Percentiles rank a stretch among this genome's conserved stretches.
These are phyloP conservation scores for Prototheca wickerhamii DNA, from an alignment of 163 green algal genomes.

Conservation along the genomic window DNA sequence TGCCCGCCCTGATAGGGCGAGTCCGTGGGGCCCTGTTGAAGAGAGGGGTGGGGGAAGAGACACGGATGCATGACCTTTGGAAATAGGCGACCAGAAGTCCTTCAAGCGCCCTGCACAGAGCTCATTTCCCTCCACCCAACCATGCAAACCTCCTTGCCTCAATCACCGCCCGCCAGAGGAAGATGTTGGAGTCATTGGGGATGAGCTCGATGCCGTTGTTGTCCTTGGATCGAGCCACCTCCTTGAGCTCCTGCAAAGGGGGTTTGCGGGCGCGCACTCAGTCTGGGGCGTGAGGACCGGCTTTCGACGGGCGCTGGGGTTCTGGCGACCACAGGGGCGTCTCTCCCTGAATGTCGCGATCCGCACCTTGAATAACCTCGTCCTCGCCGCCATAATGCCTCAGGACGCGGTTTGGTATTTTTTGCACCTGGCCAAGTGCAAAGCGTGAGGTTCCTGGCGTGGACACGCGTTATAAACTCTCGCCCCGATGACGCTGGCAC, in stretches of 20 bases:
- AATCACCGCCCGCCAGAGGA: conserved; percentile 62
- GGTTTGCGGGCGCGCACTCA: not conserved
- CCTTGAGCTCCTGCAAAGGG: conserved; percentile 66
- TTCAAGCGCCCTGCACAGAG: not conserved
- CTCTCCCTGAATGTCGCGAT: too few relatives aligned
- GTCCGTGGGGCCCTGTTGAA: conserved; percentile 68
- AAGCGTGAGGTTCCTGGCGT: not conserved
- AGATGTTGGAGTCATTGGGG: conserved; percentile 74
- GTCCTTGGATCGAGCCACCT: conserved; percentile 25
- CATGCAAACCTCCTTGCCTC: conserved; percentile 26
- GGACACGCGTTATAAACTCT: too few relatives aligned
- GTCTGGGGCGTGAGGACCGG: too few relatives aligned
- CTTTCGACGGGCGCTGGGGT: too few relatives aligned
- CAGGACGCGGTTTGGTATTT: not conserved
- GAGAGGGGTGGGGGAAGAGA: too few relatives aligned
- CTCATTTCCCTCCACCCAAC: not conserved
- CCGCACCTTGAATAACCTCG: conserved; percentile 33
- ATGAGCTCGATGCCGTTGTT: conserved; percentile 61
- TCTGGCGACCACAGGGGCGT: too few relatives aligned
- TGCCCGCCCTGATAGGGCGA: conserved; percentile 79
- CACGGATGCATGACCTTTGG: not conserved
- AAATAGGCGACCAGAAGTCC: not conserved
- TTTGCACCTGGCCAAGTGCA: not conserved
- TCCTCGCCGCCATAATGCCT: conserved; percentile 24
- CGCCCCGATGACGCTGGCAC: too few relatives aligned